Base-by-base conservation (phyloP, 768 basidiomycete genomes). In the Gymnopilus dilepis region DNA sequence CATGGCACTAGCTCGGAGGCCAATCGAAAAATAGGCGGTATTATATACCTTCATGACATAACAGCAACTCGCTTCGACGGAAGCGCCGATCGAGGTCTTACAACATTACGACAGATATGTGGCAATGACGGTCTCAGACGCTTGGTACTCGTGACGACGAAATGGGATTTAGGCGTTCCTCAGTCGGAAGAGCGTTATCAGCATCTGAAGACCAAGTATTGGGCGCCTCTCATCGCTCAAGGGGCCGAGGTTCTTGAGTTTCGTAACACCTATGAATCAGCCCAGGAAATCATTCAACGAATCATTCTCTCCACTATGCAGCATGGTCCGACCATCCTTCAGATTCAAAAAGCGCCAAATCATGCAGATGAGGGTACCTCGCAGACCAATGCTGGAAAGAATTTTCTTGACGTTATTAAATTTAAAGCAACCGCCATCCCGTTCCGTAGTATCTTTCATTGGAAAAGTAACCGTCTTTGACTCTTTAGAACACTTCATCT, bases 81-180 rank as follows among this genome's bases (percentile, higher is more conserved):
- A 13, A 71, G 74, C 12, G 56, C 63, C 6, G 54, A 55, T 28
- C 70, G 63, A 30, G 67, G 76, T 60, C 70, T 78, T 47, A 60
- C 64, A n/a, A 66, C 76, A 67, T 79, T 80, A 61, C 65, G 70
- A 24, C 66, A 68, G 40, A 53, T 80, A n/a, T 80, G 79, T 43
- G 79, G 77, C 1, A 40, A 66, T 15, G 17, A 70, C 6, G 71
- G 75, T 4, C n/a, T 12, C 33, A 34, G 33, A 34, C 8, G 40
- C 4, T 55, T 74, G 12, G 63, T 73, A 15, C 67, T 80, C 13
- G 15, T 70, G 26, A 80, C 77, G 3, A 79, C 70, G 7, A 63
- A 60, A 56, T 66, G 65, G 65, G 31, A 38, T 26, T 24, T 7
- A 8, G n/a, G 17, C 13, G 19, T 17, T 19, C 6, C 24, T 15